These are phyloP conservation scores for Nasturtium officinale DNA, from an alignment of 345 rosid genomes.

Conservation along the genomic window DNA sequence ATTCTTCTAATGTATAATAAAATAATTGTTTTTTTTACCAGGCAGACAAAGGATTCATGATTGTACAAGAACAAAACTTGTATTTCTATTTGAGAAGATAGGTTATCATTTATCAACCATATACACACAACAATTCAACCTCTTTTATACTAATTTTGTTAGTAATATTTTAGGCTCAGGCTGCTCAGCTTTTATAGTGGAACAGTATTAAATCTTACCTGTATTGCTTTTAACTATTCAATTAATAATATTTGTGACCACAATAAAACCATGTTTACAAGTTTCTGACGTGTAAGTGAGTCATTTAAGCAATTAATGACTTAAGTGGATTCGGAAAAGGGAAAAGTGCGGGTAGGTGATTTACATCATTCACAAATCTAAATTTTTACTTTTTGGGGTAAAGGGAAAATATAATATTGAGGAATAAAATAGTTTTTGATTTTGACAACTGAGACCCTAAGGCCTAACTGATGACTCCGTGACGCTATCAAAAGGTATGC, in stretches of 20 bases:
- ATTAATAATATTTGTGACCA: conserved; percentile 23
- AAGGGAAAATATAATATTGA: conserved; percentile 22
- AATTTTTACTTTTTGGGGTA: conserved; percentile 39
- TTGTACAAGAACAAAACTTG: neutral
- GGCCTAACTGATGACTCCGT: conserved; percentile 27
- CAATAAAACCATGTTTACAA: conserved; percentile 34
- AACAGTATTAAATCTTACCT: conserved; percentile 25
- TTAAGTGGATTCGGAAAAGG: conserved; percentile 14
- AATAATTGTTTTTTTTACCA: neutral
- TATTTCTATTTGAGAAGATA: conserved; percentile 1
- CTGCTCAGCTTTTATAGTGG: conserved; percentile 38
- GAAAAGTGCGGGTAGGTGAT: conserved; percentile 26
- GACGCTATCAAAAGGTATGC: conserved; percentile 34
- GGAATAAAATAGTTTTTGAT: conserved; percentile 30
- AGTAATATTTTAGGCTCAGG: conserved; percentile 23
- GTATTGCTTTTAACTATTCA: conserved; percentile 14
- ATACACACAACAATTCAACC: conserved; percentile 28
- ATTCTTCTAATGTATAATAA: neutral
- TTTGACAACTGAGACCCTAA: conserved; percentile 33
- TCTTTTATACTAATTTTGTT: neutral
- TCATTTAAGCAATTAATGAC: conserved; percentile 23
- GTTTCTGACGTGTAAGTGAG: conserved; percentile 44
- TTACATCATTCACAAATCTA: conserved; percentile 38
- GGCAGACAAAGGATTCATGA: conserved; percentile 24
- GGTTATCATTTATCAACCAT: conserved; percentile 14